phyloP scores from a whole-genome alignment of 1,284 basidiomycete species.

The Austroboletus novae-zelandiae region DNA sequence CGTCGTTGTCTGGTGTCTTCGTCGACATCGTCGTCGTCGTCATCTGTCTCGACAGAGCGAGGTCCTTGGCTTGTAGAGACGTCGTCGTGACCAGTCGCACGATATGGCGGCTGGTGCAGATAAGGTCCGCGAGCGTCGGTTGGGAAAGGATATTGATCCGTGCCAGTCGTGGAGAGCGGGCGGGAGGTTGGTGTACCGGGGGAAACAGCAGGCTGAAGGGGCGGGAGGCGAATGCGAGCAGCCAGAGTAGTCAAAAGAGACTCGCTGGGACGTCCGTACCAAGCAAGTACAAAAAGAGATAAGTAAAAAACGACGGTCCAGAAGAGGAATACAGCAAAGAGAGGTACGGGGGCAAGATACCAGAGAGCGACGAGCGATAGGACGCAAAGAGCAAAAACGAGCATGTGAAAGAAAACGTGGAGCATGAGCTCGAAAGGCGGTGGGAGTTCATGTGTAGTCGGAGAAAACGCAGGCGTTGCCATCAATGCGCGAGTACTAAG shows the following conservation, averaged over 20 bases:
- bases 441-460: slow-evolving; percentile 39
- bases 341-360: slow-evolving; percentile 48
- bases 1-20: slow-evolving; percentile 67
- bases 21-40: slow-evolving; percentile 68
- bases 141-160: slow-evolving; percentile 48
- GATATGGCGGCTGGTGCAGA: slow-evolving; percentile 57
- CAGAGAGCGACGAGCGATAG: slow-evolving; percentile 59
- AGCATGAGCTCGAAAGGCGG: slow-evolving; percentile 39
- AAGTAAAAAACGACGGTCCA: slow-evolving; percentile 61
- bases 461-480: slow-evolving; percentile 27
- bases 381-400: slow-evolving; percentile 56
- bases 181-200: slow-evolving; percentile 32
- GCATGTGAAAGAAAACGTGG: slow-evolving; percentile 54
- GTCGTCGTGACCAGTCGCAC: slow-evolving; percentile 49
- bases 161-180: slow-evolving; percentile 39
- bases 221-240: slow-evolving; percentile 42
- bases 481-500: slow-evolving; percentile 46
- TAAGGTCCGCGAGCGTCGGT: slow-evolving; percentile 53
- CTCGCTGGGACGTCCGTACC: slow-evolving; percentile 51
- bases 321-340: slow-evolving; percentile 64
- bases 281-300: slow-evolving; percentile 51
- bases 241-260: slow-evolving; percentile 58
- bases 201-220: slow-evolving; percentile 20
- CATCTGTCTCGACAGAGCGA: slow-evolving; percentile 49
- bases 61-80: slow-evolving; percentile 37